phyloP scores from a whole-genome alignment of 2,329 filamentous ascomycete species.

The Coniochaeta ligniaria region DNA sequence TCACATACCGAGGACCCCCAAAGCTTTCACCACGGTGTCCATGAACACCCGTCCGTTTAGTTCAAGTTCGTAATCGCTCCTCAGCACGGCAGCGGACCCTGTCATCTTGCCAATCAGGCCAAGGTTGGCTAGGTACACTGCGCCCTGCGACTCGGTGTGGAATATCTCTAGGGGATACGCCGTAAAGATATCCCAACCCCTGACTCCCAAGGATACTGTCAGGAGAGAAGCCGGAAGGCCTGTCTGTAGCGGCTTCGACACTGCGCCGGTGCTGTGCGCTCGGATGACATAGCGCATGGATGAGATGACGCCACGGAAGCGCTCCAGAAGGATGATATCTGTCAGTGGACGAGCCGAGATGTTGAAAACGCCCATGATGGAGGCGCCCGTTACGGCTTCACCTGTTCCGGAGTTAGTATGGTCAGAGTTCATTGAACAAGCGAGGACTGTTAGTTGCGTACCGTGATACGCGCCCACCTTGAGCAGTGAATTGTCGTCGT shows the following conservation, averaged over 20 bases:
- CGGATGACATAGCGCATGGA: constrained; percentile 62
- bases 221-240: constrained; percentile 44
- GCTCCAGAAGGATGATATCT: constrained; percentile 62
- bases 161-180: constrained; percentile 62
- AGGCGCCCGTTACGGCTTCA: constrained; percentile 57
- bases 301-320: constrained; percentile 63
- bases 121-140: constrained; percentile 57
- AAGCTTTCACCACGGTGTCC: constrained; percentile 66
- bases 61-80: constrained; percentile 47
- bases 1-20: constrained; percentile 63
- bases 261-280: constrained; percentile 58
- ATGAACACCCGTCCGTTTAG: constrained; percentile 57
- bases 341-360: constrained; percentile 53
- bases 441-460: constrained; percentile 12
- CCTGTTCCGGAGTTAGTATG: constrained; percentile 20
- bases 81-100: constrained; percentile 69
- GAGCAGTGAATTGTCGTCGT: constrained; percentile 65
- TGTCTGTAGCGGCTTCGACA: constrained; percentile 45
- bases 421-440: constrained; percentile 4
- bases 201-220: constrained; percentile 52
- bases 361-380: constrained; percentile 82
- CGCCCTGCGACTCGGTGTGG: constrained; percentile 28
- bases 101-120: constrained; percentile 87
- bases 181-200: constrained; percentile 75
- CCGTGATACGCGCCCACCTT: constrained; percentile 77